phyloP scores from a whole-genome alignment of 345 rosid genomes.

The Ailanthus altissimus region DNA sequence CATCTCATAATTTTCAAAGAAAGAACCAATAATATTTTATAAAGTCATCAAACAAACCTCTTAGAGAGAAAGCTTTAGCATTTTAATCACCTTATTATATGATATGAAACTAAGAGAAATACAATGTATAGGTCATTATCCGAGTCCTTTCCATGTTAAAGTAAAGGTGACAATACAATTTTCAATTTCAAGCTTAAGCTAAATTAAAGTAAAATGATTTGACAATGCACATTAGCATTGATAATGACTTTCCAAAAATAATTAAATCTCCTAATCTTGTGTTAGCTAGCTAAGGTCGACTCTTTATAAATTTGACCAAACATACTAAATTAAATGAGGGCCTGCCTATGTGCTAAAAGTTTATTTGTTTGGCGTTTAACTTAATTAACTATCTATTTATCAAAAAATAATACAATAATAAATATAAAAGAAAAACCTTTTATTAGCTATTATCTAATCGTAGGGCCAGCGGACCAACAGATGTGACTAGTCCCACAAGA shows the following conservation, averaged over 20 bases:
- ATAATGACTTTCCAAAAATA: slow-evolving; percentile 27
- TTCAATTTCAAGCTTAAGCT: slow-evolving; percentile 2
- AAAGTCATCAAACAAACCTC: not conserved
- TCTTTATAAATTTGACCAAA: slow-evolving; percentile 20
- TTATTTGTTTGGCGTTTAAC: slow-evolving; percentile 5
- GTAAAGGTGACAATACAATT: not conserved
- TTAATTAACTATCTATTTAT: not conserved
- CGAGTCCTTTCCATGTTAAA: not conserved
- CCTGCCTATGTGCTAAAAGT: slow-evolving; percentile 8
- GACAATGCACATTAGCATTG: not conserved
- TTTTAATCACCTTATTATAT: not conserved
- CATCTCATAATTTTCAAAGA: not conserved
- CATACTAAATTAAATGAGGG: not conserved
- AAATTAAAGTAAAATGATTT: not conserved
- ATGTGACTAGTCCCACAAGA: not conserved
- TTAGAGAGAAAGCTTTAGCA: not conserved
- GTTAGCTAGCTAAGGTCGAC: not conserved
- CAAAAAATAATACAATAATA: no score
- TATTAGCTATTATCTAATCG: not conserved
- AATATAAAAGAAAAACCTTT: no score
- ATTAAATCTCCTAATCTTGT: not conserved
- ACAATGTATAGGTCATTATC: not conserved
- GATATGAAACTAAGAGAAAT: not conserved
- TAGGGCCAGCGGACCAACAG: slow-evolving; percentile 3
- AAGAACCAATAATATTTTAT: not conserved